Evolutionary conservation across 2,329 filamentous ascomycete genomes (phyloP).

Genomic region (Aspergillus costaricaensis): DNA sequence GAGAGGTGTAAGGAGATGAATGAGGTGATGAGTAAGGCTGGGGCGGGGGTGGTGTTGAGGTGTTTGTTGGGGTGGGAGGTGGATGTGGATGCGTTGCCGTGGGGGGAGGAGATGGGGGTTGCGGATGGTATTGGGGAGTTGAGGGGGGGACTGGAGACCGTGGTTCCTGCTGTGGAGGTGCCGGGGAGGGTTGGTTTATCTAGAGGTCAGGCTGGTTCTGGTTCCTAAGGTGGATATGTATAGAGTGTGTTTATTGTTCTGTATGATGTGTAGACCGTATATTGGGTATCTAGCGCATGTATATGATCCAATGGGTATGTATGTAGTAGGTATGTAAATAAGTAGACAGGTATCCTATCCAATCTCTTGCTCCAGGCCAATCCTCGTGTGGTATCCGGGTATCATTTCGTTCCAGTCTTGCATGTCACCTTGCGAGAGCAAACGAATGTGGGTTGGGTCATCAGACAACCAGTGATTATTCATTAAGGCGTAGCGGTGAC

Average conservation of each 20-base stretch:
- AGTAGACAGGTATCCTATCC: not conserved
- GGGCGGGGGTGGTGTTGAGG: slow-evolving; percentile 78
- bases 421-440: not conserved
- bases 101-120: slow-evolving; percentile 81
- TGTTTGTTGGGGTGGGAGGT: slow-evolving; percentile 74
- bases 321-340: not conserved
- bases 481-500: not conserved
- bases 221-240: not conserved
- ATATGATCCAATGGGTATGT: not conserved
- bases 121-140: slow-evolving; percentile 52
- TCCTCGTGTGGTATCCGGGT: not conserved
- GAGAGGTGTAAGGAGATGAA: slow-evolving; percentile 84
- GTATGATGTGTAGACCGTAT: not conserved
- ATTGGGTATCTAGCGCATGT: not conserved
- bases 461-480: not conserved
- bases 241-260: not conserved
- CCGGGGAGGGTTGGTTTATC: slow-evolving; percentile 20
- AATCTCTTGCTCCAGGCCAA: not conserved
- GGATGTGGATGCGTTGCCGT: slow-evolving; percentile 80
- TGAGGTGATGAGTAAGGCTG: slow-evolving; percentile 90
- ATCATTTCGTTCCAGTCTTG: not conserved
- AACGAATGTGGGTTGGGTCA: not conserved
- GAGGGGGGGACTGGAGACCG: slow-evolving; percentile 76
- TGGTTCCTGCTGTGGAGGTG: slow-evolving; percentile 72
- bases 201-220: not conserved